Evolutionary conservation across 345 rosid genomes (phyloP), one percentile per base, ranked within the genome.

Genomic region (Ricinus communis): DNA sequence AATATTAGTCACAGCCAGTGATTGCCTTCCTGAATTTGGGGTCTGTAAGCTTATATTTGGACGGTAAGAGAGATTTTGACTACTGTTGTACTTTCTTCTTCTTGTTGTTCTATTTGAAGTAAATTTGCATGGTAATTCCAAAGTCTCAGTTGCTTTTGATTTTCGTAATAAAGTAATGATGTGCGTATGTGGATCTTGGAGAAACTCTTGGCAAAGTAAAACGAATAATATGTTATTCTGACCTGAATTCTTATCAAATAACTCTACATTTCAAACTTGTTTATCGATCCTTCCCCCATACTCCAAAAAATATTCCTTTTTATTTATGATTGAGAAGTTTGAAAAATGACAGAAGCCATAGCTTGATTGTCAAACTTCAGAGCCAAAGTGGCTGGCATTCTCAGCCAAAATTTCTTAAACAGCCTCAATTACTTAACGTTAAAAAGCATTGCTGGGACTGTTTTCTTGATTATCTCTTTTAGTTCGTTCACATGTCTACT

Each of bases 1-100:
- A 15, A n/a, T 56, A 28, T 40, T 16, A 38, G 63, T 56, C 72
- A 69, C 64, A 43, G 1, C 72, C 41, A 6, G 43, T 25, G 51
- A 16, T 69, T 52, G 24, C 31, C 52, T n/a, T 22, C 19, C 25
- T n/a, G 33, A 40, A 28, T 3, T 60, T 18, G 59, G 45, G 49
- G 33, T 28, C n/a, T 54, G 71, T 54, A 41, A 24, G 62, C 51
- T 24, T 5, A 6, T 5, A 11, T 43, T 11, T 12, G 47, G 49
- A 56, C 51, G 33, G 36, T 22, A 22, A 21, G 70, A 66, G 16
- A 38, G 22, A 38, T 36, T 68, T 22, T n/a, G 49, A 24, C 9
- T 16, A 16, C 15, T 21, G 30, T 53, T 21, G 12, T 5, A 6
- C 5, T n/a, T 10, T 30, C 13, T 33, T 2, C 3, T 10, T 4